Evolutionary conservation across 768 basidiomycete genomes (phyloP), one percentile per base, ranked within the genome.

Genomic region (Mycena belliarum): DNA sequence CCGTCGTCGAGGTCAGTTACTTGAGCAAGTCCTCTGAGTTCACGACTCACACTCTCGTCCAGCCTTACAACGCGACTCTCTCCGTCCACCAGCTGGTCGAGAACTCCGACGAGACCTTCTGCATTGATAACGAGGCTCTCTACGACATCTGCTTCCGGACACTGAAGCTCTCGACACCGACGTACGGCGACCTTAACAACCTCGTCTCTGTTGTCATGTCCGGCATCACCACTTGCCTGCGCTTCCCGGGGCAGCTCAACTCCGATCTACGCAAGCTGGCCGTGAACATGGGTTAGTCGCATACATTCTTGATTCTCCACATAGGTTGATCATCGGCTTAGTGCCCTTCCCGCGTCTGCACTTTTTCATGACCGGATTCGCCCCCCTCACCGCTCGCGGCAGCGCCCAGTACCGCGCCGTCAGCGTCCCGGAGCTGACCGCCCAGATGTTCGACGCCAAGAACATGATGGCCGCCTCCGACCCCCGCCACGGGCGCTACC

Each of bases 391-490:
- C 48, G 92, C 97, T 28, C 90, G 94, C 33, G 94, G 94, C 53
- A 93, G 90, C 72, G 91, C 93, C 67, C 91, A 93, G 68, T 99
- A 95, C 83, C 92, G 97, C 61, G 94, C 95, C 40, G 93, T 98
- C 69, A 92, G 91, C 55, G 95, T 99, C 33, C 94, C 97, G 26
- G 97, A 99, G 75, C 83, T 99, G 60, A 98, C 97, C 10, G 91
- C 94, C 70, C 97, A 99, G 70, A 98, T 98, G 95, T 99, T 98
- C 75, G 96, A 98, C 67, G 93, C 95, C 45, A 98, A 97, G 86
- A 98, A 98, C 88, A 95, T 96, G 93, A 96, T 98, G 95, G 94
- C 95, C 66, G 97, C 97, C 20, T 91, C 91, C 23, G 95, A 98
- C 79, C 97, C 97, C 40, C 81, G 95, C 70, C 91, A 97, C 65